Evolutionary conservation across 495 filamentous ascomycete genomes (phyloP).

Genomic region (Aspergillus panamensis): DNA sequence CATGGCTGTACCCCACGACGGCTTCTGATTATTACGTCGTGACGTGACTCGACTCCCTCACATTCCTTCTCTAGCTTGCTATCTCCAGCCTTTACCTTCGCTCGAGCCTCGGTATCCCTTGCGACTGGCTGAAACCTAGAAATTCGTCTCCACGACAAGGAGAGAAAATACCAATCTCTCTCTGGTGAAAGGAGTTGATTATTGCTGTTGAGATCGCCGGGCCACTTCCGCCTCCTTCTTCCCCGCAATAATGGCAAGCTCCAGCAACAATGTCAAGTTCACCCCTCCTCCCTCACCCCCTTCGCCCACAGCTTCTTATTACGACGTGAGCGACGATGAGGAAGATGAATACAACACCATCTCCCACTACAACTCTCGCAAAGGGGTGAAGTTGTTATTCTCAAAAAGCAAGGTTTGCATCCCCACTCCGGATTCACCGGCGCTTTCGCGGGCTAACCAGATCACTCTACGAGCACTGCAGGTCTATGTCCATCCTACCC

Average conservation of each 20-base stretch:
- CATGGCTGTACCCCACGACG: constrained; percentile 8
- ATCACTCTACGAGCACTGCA: constrained; percentile 26
- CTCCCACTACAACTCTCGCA: constrained; percentile 71
- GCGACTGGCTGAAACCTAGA: background rate
- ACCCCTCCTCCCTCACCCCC: constrained; percentile 50
- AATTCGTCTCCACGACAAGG: background rate
- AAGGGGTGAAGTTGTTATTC: constrained; percentile 91
- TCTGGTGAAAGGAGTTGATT: background rate
- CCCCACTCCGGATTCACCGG: background rate
- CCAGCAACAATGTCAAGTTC: constrained; percentile 30
- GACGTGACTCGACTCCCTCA: constrained; percentile 11
- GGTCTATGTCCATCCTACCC: constrained; percentile 97
- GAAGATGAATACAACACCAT: constrained; percentile 96
- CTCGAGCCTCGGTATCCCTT: background rate
- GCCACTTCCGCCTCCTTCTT: constrained; percentile 4
- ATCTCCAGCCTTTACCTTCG: background rate
- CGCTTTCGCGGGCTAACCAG: background rate
- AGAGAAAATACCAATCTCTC: background rate
- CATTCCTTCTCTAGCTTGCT: background rate
- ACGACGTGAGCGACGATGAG: constrained; percentile 94
- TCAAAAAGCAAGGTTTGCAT: constrained; percentile 86
- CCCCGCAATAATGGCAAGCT: constrained; percentile 27
- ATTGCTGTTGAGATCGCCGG: background rate
- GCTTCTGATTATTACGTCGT: constrained; percentile 18
- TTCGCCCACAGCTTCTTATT: constrained; percentile 88